Evolutionary conservation across 176 grass and related monocot species (phyloP).

Genomic region (Oryza coarctata): DNA sequence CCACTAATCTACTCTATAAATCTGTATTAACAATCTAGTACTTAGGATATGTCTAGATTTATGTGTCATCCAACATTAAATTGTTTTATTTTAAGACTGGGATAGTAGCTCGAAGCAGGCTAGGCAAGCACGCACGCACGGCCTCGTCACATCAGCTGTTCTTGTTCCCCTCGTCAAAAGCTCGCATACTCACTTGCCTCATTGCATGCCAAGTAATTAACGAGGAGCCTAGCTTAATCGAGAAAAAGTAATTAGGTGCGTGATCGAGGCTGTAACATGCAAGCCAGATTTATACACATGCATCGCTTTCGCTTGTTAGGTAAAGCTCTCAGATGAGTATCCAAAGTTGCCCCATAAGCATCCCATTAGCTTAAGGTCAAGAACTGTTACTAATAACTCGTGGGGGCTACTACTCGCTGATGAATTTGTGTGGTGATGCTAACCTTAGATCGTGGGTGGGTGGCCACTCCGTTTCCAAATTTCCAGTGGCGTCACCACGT

Average conservation of each 20-base stretch:
- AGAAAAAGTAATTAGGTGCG: background rate
- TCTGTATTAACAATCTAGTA: too few species aligned
- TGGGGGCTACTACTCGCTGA: background rate
- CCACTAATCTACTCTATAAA: background rate
- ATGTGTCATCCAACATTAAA: too few species aligned
- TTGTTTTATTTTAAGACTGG: too few species aligned
- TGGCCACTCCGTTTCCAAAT: background rate
- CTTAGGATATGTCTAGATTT: too few species aligned
- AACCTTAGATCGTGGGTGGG: background rate
- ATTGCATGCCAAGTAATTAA: background rate
- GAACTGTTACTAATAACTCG: background rate
- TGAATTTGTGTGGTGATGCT: background rate
- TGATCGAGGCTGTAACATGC: background rate
- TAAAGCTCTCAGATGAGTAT: background rate
- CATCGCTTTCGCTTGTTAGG: constrained; percentile 24
- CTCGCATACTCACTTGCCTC: background rate
- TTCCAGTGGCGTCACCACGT: background rate
- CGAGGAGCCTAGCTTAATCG: background rate
- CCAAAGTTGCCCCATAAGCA: constrained; percentile 6
- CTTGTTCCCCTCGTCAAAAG: constrained; percentile 33
- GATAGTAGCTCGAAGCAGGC: background rate
- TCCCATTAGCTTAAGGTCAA: constrained; percentile 2
- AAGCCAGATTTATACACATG: background rate
- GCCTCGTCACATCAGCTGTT: background rate
- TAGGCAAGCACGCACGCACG: background rate